Percentiles rank a stretch among this genome's conserved stretches.
phyloP scores from a whole-genome alignment of 805 yeast genomes.

The Soucietia sequanensis region DNA sequence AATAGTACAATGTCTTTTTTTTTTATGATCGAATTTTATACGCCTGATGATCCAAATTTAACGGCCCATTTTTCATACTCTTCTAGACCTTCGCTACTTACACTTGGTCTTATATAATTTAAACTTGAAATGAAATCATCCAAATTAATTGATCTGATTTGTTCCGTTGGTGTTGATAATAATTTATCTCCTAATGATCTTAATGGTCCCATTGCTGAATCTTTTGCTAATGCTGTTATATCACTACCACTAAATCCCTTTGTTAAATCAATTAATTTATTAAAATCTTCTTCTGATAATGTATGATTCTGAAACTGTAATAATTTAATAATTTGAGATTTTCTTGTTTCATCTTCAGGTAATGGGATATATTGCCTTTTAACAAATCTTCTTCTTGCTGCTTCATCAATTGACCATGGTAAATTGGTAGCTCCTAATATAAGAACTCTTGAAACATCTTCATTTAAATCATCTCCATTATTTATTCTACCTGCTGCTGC shows the following conservation, averaged over 20 bases:
- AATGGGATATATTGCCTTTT: constrained; percentile 90
- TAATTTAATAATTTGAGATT: constrained; percentile 65
- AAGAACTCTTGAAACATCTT: constrained; percentile 60
- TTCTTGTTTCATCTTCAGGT: constrained; percentile 83
- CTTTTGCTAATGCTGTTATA: constrained; percentile 89
- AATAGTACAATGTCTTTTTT: no score
- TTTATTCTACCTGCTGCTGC: constrained; percentile 73
- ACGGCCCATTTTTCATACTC: constrained; percentile 89
- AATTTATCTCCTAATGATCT: constrained; percentile 86
- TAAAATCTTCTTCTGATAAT: constrained; percentile 60
- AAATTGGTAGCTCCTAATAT: constrained; percentile 93
- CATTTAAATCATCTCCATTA: constrained; percentile 29
- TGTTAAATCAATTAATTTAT: constrained; percentile 60
- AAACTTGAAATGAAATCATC: constrained; percentile 76
- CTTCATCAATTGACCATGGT: constrained; percentile 98
- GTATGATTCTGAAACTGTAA: constrained; percentile 72
- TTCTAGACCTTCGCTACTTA: constrained; percentile 72
- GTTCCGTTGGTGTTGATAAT: constrained; percentile 64
- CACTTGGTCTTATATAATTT: constrained; percentile 82
- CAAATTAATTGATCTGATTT: constrained; percentile 72
- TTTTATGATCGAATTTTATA: no score
- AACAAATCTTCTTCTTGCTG: constrained; percentile 90
- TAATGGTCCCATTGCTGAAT: constrained; percentile 97
- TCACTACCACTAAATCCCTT: constrained; percentile 90
- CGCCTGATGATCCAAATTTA: constrained; percentile 86